Base-by-base conservation (phyloP, 768 basidiomycete genomes). In the Amanita inopinata region DNA sequence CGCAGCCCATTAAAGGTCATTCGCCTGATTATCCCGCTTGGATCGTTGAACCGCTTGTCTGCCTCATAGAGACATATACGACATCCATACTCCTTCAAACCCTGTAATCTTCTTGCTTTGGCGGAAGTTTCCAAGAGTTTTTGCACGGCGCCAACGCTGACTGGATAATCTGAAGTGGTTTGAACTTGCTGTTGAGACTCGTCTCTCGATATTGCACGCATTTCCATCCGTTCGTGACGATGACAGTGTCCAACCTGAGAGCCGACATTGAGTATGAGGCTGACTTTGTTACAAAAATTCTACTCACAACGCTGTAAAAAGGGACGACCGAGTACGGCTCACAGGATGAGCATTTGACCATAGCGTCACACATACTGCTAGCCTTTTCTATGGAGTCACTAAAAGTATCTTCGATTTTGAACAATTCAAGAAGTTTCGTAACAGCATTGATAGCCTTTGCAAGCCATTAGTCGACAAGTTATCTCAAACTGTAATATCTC, bases 221-320 rank as follows among this genome's bases (percentile, higher is more conserved):
- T 50, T 14, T 62, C 34, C 69, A 74, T 75, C 5, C 59, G 51
- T 0, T 74, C 67, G 48, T 84, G 82, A n/a, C 82, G 70, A 47
- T 78, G 75, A 31, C 69, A 70, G 54, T 84, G 82, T 0, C 74
- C 74, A 24, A 71, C 58, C 81, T 83, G 52, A n/a, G n/a, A 18
- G 30, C n/a, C n/a, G 28, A 33, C 10, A 34, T 8, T 2, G 47
- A 25, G 18, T 9, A 39, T 30, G 9, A 37, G 20, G 2, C 5
- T 38, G 38, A 24, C 32, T 28, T 40, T 3, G 27, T 8, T 14
- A 15, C 14, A 17, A 2, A 15, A 30, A 46, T 4, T 24, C 3
- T 14, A 52, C 73, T 40, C 50, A 78, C 81, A 23, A 80, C 59
- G 38, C 53, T 65, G 4, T 58, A 51, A 27, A 68, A 62, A 40